Conservation (phyloP, 225 moss, liverwort and hornwort species). For the Pleurozium schreberi region DNA sequence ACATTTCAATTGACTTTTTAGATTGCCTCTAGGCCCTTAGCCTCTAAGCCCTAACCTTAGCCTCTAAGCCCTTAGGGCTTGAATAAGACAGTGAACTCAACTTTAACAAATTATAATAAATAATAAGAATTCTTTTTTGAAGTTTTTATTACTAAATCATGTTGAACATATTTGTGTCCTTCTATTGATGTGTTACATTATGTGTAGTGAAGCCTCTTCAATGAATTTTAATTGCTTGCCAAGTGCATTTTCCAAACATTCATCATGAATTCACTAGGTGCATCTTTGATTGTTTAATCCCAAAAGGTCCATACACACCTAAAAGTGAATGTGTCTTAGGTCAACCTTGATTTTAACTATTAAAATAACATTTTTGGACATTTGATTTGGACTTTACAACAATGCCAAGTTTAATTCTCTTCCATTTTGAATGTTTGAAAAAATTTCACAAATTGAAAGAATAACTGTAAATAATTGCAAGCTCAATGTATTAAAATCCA, state of each 20-base stretch:
- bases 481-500: neutral
- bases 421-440: neutral
- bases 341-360: no score
- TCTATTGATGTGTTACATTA: neutral
- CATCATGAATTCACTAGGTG: no score
- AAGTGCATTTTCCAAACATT: no score
- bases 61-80: no score
- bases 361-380: no score
- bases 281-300: neutral
- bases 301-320: no score
- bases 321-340: accelerated
- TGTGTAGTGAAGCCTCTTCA: no score
- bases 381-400: no score
- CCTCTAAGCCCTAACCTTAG: no score
- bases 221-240: no score
- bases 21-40: no score
- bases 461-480: neutral
- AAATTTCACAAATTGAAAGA: neutral
- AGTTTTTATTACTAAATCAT: neutral
- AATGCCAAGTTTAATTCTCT: neutral
- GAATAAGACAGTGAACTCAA: neutral
- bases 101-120: neutral
- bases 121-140: no score
- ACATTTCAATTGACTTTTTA: neutral
- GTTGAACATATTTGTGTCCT: accelerated